A percentile compares a stretch with the other conserved stretches of the same genome.
phyloP scores from a whole-genome alignment of 371 early-diverging fungal species.

The Globomyces sp. region DNA sequence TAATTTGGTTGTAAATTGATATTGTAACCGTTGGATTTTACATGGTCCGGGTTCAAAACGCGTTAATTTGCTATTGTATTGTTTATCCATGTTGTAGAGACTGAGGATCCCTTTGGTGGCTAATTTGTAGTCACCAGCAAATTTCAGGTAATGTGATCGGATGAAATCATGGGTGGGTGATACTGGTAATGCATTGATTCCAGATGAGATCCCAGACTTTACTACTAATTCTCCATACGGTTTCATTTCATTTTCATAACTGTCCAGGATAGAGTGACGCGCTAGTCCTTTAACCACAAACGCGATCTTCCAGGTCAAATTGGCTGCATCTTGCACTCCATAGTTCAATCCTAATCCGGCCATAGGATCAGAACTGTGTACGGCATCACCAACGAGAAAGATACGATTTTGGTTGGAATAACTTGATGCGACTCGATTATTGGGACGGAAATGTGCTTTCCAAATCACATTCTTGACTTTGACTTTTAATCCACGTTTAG shows the following conservation, averaged over 20 bases:
- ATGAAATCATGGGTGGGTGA: slow-evolving; percentile 12
- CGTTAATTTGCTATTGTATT: neutral
- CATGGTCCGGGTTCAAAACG: neutral
- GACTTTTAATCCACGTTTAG: neutral
- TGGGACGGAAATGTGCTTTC: slow-evolving; percentile 4
- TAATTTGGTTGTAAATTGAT: neutral
- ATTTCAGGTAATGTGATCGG: neutral
- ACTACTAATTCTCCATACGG: slow-evolving; percentile 14
- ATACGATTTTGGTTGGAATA: slow-evolving; percentile 19
- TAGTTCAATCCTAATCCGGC: slow-evolving; percentile 42
- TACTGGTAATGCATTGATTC: slow-evolving; percentile 3
- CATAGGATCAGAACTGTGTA: slow-evolving; percentile 24
- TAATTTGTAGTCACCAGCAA: neutral
- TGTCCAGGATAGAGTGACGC: slow-evolving; percentile 14
- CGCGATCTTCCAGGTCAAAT: slow-evolving; percentile 50
- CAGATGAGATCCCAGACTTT: neutral
- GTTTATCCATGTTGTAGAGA: too few relatives aligned
- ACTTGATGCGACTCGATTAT: neutral
- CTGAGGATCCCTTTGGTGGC: neutral
- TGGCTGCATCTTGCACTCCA: slow-evolving; percentile 52
- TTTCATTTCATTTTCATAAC: slow-evolving; percentile 23
- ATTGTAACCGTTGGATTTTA: neutral
- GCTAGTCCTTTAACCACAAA: slow-evolving; percentile 21
- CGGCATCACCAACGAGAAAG: slow-evolving; percentile 48
- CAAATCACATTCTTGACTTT: slow-evolving; percentile 5